Evolutionary conservation across 768 basidiomycete species (phyloP).

Genomic region (Boletellus ananas): DNA sequence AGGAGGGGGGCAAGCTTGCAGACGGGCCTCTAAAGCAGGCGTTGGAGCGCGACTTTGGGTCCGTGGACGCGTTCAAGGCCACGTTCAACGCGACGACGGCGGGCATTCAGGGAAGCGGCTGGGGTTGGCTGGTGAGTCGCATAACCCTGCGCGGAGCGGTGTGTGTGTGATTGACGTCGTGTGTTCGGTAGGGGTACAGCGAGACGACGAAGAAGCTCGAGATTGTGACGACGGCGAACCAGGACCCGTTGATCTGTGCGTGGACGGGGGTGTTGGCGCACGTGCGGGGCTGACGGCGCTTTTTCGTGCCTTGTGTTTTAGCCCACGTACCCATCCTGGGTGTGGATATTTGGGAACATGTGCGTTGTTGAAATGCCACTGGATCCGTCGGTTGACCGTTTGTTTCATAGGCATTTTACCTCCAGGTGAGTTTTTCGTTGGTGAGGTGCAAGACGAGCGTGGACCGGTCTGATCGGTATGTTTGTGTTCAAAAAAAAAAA

Average conservation of each 20-base stretch:
- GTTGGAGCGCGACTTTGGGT: conserved; percentile 79
- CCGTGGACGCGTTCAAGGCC: conserved; percentile 82
- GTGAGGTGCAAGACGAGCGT: too few species aligned
- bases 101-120: conserved; percentile 94
- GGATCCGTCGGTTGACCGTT: conserved; percentile 3
- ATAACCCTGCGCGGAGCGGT: too few species aligned
- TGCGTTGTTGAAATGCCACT: conserved; percentile 33
- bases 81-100: conserved; percentile 84
- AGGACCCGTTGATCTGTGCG: conserved; percentile 82
- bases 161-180: neutral
- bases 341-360: conserved; percentile 97
- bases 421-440: conserved; percentile 21
- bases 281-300: conserved; percentile 12
- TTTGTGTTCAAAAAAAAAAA: too few species aligned
- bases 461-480: conserved; percentile 11
- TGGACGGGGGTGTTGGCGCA: too few species aligned
- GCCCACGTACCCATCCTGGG: conserved; percentile 90
- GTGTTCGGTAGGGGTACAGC: conserved; percentile 59
- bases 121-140: conserved; percentile 87
- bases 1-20: conserved; percentile 60
- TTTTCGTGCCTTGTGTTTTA: conserved; percentile 21
- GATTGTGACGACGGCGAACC: conserved; percentile 91
- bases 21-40: conserved; percentile 72
- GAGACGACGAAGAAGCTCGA: conserved; percentile 68
- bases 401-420: conserved; percentile 60